These are phyloP conservation scores for Eucalyptus curtisii DNA, from an alignment of 345 rosid genomes.

Conservation along the genomic window DNA sequence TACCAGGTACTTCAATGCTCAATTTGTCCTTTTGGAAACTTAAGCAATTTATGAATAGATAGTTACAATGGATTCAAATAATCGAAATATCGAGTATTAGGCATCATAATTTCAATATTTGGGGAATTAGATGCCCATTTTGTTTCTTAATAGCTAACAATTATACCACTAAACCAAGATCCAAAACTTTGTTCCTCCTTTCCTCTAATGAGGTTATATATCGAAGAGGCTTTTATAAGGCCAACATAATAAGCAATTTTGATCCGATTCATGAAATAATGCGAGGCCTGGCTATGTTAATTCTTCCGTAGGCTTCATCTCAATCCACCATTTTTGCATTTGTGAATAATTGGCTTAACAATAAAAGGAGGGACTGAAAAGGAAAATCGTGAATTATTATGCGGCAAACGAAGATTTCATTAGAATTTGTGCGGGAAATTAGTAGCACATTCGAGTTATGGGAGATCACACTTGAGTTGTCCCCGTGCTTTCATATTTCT, in stretches of 20 bases:
- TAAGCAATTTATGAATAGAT: no score
- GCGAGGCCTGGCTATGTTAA: neutral
- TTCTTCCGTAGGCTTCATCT: neutral
- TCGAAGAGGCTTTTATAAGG: neutral
- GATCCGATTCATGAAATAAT: fast-evolving
- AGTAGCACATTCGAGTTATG: fast-evolving
- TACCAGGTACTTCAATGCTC: no score
- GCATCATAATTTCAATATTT: neutral
- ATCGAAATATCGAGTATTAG: no score
- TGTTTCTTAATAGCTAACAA: neutral
- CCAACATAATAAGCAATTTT: neutral
- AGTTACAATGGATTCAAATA: neutral
- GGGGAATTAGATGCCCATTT: neutral
- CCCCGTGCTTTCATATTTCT: fast-evolving
- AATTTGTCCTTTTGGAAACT: fast-evolving
- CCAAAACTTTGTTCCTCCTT: neutral
- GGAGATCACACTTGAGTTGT: fast-evolving
- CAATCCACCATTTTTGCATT: fast-evolving
- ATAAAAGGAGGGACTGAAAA: fast-evolving
- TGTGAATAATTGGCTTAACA: no score
- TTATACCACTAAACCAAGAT: neutral
- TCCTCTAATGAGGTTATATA: neutral
- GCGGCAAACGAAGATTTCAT: fast-evolving
- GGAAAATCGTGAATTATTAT: fast-evolving
- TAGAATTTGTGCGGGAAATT: fast-evolving